A percentile compares a stretch with the other conserved stretches of the same genome.
These are phyloP conservation scores for Dichotomocladium elegans DNA, from an alignment of 371 early-diverging fungal genomes.

Conservation along the genomic window DNA sequence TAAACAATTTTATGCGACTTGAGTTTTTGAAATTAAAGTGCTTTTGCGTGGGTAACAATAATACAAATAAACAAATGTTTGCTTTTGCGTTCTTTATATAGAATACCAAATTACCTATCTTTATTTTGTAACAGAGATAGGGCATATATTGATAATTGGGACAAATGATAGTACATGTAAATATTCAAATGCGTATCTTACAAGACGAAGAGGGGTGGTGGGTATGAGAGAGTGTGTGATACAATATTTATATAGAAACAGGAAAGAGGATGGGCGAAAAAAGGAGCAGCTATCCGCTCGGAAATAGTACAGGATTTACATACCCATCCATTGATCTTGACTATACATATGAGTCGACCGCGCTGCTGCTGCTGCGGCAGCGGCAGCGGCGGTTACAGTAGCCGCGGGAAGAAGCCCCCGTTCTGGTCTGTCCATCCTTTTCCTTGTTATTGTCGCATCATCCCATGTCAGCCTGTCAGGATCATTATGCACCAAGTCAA, in stretches of 20 bases:
- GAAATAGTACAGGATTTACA: not conserved
- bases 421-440: not conserved
- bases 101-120: not conserved
- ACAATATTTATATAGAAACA: not conserved
- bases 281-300: not conserved
- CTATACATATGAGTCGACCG: too few relatives aligned
- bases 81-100: too few relatives aligned
- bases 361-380: not conserved
- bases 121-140: not conserved
- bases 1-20: too few relatives aligned
- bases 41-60: too few relatives aligned
- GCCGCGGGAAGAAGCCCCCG: not conserved
- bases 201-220: too few relatives aligned
- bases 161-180: not conserved
- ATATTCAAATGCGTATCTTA: not conserved
- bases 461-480: not conserved
- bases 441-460: not conserved
- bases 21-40: too few relatives aligned
- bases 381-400: not conserved
- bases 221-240: not conserved
- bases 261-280: not conserved
- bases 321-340: constrained; percentile 1
- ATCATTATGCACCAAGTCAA: not conserved
- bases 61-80: too few relatives aligned
- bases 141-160: not conserved